Evolutionary conservation across 1,284 basidiomycete species (phyloP).

Genomic region (Irpex lacteus): DNA sequence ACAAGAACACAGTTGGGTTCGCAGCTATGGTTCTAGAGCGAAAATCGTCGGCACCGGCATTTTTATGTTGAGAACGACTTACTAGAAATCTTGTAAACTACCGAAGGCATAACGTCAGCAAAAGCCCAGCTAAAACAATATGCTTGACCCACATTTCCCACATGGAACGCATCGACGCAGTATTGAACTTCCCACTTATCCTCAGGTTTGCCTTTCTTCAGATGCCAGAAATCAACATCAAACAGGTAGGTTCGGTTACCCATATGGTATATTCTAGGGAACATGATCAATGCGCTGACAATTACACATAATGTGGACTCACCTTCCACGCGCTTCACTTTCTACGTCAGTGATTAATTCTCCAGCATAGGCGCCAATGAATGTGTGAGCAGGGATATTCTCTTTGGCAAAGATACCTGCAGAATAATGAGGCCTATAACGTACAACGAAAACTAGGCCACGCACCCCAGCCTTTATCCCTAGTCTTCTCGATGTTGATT

Average conservation of each 20-base stretch:
- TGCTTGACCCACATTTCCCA: conserved; percentile 68
- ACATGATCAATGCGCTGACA: neutral
- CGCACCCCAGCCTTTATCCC: conserved; percentile 80
- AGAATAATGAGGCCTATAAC: neutral
- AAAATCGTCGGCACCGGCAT: conserved; percentile 16
- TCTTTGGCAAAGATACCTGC: conserved; percentile 69
- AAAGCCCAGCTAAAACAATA: no score
- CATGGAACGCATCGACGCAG: conserved; percentile 82
- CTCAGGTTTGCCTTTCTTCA: conserved; percentile 36
- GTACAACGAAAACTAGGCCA: conserved; percentile 1
- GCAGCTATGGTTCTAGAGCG: conserved; percentile 80
- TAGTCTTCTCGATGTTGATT: conserved; percentile 67
- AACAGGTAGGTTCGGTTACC: conserved; percentile 85
- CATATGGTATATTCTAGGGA: conserved; percentile 65
- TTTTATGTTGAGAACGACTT: conserved; percentile 25
- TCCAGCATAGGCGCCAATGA: conserved; percentile 83
- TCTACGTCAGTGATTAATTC: conserved; percentile 74
- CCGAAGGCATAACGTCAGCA: conserved; percentile 12
- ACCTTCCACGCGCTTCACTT: conserved; percentile 67
- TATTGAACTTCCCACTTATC: conserved; percentile 40
- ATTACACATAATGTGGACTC: conserved; percentile 23
- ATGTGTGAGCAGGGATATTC: conserved; percentile 67
- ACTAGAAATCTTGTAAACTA: conserved; percentile 72
- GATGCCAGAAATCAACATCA: conserved; percentile 74
- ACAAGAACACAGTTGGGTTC: conserved; percentile 80